Evolutionary conservation across 441 rosid species (phyloP), one percentile per base, ranked within the genome.

Genomic region (Adansonia rubrostipa): DNA sequence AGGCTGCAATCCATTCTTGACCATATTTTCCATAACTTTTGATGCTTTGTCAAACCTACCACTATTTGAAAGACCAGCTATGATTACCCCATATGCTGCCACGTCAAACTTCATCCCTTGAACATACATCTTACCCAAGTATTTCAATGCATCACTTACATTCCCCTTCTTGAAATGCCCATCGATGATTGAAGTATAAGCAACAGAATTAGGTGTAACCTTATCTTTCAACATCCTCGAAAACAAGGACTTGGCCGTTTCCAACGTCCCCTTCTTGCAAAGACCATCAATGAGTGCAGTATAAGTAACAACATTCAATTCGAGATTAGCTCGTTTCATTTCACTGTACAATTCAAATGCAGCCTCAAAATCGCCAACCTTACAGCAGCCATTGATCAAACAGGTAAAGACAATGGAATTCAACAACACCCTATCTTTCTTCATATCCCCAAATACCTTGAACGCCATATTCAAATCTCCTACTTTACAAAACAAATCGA

Each of bases 371-470:
- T 82, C 75, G 20, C 84, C 85, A 74, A 71, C 81, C 78, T 83
- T 84, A 82, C 86, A 80, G 14, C 72, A 81, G 63, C 88, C 85
- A 65, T 84, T 82, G 62, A 86, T 86, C 85, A 84, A 86, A 78
- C 86, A 82, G 74, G 88, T 84, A 79, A 82, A 86, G 62, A 81
- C 77, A 65, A 84, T 76, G 74, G 84, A 78, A 84, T 86, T 86
- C 3, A 83, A 84, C 60, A 64, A 42, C 11, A 82, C 75, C 74
- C 61, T 79, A 69, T 82, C 84, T 73, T 48, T 80, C 82, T 74
- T 83, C 86, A 86, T 82, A 66, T 28, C 80, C 22, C 40, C 9
- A 72, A 84, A 86, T 44, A 82, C 28, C 57, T 74, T 84, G 50
- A 64, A 61, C 4, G 63, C 88, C 79, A 53, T n/a, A 2, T 50